Percentiles rank a stretch among this genome's conserved stretches.
Evolutionary conservation across 441 rosid species (phyloP).

Genomic region (Omphalea diandra): DNA sequence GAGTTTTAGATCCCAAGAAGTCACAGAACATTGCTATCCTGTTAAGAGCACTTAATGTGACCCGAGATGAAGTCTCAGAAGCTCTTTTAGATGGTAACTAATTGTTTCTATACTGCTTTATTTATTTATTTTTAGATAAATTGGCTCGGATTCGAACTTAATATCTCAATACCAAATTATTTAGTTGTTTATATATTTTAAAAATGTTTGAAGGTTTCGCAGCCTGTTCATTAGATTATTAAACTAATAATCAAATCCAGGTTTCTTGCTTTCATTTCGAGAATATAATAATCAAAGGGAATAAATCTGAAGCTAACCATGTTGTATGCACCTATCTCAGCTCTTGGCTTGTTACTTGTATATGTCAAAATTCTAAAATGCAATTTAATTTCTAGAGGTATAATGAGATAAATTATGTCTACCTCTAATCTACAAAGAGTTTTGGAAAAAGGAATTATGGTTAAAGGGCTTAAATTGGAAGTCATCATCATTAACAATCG

Average conservation of each 20-base stretch:
- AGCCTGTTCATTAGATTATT: not conserved
- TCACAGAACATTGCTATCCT: constrained; percentile 97
- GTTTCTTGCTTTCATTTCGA: not conserved
- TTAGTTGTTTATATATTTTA: not conserved
- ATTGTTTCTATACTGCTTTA: constrained; percentile 16
- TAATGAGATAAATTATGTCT: not conserved
- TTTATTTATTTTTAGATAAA: no score
- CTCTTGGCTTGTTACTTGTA: not conserved
- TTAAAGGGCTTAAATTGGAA: constrained; percentile 22
- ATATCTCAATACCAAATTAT: no score
- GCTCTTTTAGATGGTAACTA: constrained; percentile 89
- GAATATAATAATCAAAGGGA: not conserved
- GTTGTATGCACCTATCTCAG: not conserved
- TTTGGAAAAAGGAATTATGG: not conserved
- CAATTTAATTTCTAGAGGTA: not conserved
- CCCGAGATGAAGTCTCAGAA: constrained; percentile 90
- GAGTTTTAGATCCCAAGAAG: constrained; percentile 95
- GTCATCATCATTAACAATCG: constrained; percentile 21
- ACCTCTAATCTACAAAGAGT: constrained; percentile 2
- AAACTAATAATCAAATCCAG: not conserved
- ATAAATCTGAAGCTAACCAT: not conserved
- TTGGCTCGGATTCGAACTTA: no score
- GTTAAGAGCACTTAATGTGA: constrained; percentile 88
- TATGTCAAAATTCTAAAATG: constrained; percentile 2
- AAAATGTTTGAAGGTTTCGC: not conserved